These are phyloP conservation scores for Incumbomyces delicatus DNA, from an alignment of 2,329 filamentous ascomycete genomes.

Conservation along the genomic window DNA sequence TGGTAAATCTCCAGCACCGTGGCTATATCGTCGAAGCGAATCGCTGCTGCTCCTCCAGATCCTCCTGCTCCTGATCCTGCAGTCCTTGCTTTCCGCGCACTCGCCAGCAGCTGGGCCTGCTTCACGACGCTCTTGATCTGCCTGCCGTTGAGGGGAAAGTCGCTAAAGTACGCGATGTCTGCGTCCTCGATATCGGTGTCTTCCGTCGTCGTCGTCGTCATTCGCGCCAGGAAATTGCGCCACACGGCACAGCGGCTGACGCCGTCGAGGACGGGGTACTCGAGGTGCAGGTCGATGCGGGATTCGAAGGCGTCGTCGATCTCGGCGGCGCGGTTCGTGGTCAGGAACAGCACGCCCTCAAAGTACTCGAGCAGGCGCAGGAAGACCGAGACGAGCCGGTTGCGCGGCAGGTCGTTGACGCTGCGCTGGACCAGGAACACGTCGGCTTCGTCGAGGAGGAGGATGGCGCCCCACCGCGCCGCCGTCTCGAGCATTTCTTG, in stretches of 20 bases:
- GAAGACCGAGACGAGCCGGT: slow-evolving; percentile 79
- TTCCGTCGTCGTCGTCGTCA: no score
- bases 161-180: slow-evolving; percentile 57
- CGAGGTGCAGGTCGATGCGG: slow-evolving; percentile 64
- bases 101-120: slow-evolving; percentile 70
- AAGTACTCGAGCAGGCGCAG: slow-evolving; percentile 81
- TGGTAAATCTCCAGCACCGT: no score
- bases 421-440: slow-evolving; percentile 76
- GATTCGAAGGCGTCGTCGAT: slow-evolving; percentile 88
- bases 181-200: slow-evolving; percentile 43
- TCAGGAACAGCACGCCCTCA: slow-evolving; percentile 80
- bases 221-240: slow-evolving; percentile 19
- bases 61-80: no score
- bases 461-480: slow-evolving; percentile 74
- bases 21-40: no score
- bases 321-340: slow-evolving; percentile 74
- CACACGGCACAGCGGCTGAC: slow-evolving; percentile 72
- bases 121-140: slow-evolving; percentile 84
- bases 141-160: slow-evolving; percentile 58
- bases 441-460: slow-evolving; percentile 77
- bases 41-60: no score
- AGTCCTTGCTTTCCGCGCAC: slow-evolving; percentile 29
- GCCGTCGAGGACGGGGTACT: slow-evolving; percentile 63
- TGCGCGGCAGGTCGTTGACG: slow-evolving; percentile 73
- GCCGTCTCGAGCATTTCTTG: slow-evolving; percentile 79